Conservation (phyloP, 2,329 filamentous ascomycete species). For the Lasiodiplodia sp. region DNA sequence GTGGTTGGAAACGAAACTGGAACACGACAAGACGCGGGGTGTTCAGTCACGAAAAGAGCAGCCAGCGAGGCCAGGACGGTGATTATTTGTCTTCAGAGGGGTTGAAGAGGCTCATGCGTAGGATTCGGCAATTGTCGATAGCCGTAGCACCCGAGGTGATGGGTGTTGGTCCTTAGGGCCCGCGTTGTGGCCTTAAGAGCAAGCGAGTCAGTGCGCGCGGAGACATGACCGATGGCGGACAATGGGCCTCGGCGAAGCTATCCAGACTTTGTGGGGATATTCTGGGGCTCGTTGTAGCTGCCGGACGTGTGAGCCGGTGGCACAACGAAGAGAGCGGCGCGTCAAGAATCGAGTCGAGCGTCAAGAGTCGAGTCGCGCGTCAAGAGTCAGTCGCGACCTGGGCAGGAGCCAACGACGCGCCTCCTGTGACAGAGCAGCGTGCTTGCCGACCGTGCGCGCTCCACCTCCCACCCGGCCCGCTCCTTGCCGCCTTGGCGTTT, state of each 20-base stretch:
- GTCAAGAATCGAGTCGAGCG: no score
- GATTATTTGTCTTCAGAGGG: neutral
- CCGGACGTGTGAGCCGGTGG: constrained; percentile 18
- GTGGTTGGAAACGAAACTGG: constrained; percentile 19
- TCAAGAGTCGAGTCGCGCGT: neutral
- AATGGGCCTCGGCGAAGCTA: constrained; percentile 2
- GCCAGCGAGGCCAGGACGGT: neutral
- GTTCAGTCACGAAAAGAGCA: neutral
- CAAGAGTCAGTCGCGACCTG: neutral
- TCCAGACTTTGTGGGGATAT: neutral
- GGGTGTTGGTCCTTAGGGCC: neutral
- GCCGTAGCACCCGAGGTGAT: constrained; percentile 18
- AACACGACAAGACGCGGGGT: neutral
- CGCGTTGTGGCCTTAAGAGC: neutral
- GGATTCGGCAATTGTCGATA: constrained; percentile 1
- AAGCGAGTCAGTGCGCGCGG: neutral
- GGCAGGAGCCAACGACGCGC: no score
- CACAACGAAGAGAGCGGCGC: neutral
- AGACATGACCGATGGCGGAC: neutral
- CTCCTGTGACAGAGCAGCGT: neutral
- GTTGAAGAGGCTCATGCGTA: neutral
- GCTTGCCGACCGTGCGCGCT: neutral
- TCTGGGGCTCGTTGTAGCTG: constrained; percentile 6
- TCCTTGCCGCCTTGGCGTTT: neutral
- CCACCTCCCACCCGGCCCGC: neutral